phyloP scores from a whole-genome alignment of 169 alveolate genomes.

The Plasmodium vinckei region DNA sequence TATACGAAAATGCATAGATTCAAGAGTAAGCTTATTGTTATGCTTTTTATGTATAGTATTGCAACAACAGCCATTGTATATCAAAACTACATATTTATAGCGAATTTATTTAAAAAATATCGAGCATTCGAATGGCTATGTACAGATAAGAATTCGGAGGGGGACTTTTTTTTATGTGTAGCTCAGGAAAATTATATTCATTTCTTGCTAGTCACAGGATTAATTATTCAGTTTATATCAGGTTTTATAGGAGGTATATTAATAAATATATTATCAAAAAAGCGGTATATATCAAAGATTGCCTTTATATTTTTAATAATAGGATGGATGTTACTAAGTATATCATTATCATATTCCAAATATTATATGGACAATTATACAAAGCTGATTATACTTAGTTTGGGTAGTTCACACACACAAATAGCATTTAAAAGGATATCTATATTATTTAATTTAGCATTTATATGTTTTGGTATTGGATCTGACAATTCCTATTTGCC shows the following conservation, averaged over 20 bases:
- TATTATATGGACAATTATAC: slow-evolving; percentile 14
- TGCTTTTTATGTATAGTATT: slow-evolving; percentile 62
- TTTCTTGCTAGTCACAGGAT: slow-evolving; percentile 41
- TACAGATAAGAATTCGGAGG: slow-evolving; percentile 12
- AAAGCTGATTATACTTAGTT: not conserved
- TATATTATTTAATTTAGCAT: slow-evolving; percentile 25
- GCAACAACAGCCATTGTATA: slow-evolving; percentile 66
- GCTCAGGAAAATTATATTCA: slow-evolving; percentile 68
- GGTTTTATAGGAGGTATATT: slow-evolving; percentile 57
- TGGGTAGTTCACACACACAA: not conserved
- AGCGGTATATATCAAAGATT: slow-evolving; percentile 22
- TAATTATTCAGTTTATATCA: slow-evolving; percentile 53
- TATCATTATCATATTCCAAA: slow-evolving; percentile 39
- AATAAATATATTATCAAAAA: slow-evolving; percentile 43
- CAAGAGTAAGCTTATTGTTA: slow-evolving; percentile 2
- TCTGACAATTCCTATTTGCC: slow-evolving; percentile 68
- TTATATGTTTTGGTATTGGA: slow-evolving; percentile 62
- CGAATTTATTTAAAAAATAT: slow-evolving; percentile 33
- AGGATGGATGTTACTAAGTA: slow-evolving; percentile 36
- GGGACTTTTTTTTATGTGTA: slow-evolving; percentile 43
- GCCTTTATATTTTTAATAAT: slow-evolving; percentile 35
- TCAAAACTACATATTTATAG: slow-evolving; percentile 52
- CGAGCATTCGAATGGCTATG: slow-evolving; percentile 72
- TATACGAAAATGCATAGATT: slow-evolving; percentile 6
- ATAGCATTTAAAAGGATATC: slow-evolving; percentile 2